These are phyloP conservation scores for Thalassiosira exigua DNA, from an alignment of 352 stramenopile species.

Conservation along the genomic window DNA sequence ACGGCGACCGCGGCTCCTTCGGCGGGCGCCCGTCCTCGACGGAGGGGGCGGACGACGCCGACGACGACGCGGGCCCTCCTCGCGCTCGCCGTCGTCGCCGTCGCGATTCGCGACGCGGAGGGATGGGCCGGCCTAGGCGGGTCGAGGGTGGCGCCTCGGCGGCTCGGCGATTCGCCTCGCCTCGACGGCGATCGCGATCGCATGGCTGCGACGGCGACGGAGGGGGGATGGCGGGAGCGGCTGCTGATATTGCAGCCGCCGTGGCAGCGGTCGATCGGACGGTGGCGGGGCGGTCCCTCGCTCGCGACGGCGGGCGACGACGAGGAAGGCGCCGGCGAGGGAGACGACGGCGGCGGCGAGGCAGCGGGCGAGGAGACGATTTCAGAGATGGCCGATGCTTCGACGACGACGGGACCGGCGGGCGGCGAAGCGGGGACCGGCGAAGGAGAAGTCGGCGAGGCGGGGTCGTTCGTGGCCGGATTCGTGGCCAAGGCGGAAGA, in stretches of 20 bases:
- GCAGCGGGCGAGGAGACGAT: neutral
- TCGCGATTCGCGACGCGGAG: no score
- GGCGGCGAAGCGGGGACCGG: neutral
- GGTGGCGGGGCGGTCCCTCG: neutral
- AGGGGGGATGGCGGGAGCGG: no score
- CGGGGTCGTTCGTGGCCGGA: neutral
- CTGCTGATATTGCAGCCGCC: slow-evolving; percentile 1
- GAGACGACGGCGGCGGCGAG: neutral
- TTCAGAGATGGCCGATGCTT: neutral
- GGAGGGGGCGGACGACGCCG: no score
- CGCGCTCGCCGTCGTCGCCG: no score
- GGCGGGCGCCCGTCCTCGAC: no score
- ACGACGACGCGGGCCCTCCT: no score
- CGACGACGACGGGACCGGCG: neutral
- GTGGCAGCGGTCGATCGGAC: neutral
- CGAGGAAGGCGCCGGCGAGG: neutral
- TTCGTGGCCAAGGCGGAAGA: neutral
- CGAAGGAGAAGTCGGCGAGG: neutral
- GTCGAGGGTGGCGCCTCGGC: no score
- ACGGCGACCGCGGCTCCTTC: no score
- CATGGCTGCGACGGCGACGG: no score
- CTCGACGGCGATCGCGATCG: no score
- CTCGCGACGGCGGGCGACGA: neutral
- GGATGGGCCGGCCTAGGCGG: no score
- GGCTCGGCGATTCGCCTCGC: no score